A percentile compares a stretch with the other conserved stretches of the same genome.
These are phyloP conservation scores for Usnea hakonensis DNA, from an alignment of 495 filamentous ascomycete genomes.

Conservation along the genomic window DNA sequence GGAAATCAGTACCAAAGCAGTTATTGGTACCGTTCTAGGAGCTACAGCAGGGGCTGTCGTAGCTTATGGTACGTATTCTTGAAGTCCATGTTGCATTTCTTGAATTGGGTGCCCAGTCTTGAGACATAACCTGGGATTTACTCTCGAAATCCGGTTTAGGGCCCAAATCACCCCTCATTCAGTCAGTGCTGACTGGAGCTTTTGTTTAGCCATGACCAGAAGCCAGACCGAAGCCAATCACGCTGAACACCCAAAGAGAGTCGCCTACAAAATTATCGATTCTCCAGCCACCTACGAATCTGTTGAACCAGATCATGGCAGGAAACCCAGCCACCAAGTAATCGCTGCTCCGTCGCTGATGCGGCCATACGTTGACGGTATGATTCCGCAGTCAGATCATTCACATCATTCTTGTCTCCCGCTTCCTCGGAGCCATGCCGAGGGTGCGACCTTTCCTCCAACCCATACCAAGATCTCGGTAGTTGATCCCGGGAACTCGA, in stretches of 20 bases:
- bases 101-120: not conserved
- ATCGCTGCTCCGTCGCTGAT: slow-evolving; percentile 31
- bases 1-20: slow-evolving; percentile 36
- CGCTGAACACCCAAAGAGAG: slow-evolving; percentile 26
- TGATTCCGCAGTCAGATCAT: slow-evolving; percentile 23
- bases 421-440: slow-evolving; percentile 13
- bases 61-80: slow-evolving; percentile 44
- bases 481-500: slow-evolving; percentile 18
- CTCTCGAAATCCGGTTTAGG: not conserved
- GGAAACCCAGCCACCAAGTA: slow-evolving; percentile 31
- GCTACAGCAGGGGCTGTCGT: slow-evolving; percentile 68
- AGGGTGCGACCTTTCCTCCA: slow-evolving; percentile 6
- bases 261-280: slow-evolving; percentile 37
- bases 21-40: slow-evolving; percentile 70
- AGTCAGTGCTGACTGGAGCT: not conserved
- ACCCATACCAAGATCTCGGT: slow-evolving; percentile 12
- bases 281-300: slow-evolving; percentile 35
- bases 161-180: not conserved
- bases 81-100: not conserved
- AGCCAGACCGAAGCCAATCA: slow-evolving; percentile 40
- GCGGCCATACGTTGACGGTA: slow-evolving; percentile 22
- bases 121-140: not conserved
- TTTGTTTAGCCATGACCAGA: slow-evolving; percentile 43
- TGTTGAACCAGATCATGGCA: slow-evolving; percentile 28
- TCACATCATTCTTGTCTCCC: slow-evolving; percentile 12